These are phyloP conservation scores for Dioscorea cayenensis DNA, from an alignment of 116 monocot genomes.

Conservation along the genomic window DNA sequence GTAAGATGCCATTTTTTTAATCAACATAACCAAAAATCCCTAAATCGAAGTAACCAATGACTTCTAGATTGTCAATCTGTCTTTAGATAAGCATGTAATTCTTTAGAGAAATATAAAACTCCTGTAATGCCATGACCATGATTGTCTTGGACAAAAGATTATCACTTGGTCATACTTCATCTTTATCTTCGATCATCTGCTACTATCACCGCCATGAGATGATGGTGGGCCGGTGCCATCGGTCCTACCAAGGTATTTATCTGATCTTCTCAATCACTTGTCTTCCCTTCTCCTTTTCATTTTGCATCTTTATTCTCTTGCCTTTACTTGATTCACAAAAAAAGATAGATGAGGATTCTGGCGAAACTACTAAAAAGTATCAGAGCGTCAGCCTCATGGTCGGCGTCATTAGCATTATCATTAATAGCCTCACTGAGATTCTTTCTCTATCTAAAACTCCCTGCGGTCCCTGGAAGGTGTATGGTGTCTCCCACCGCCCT, in stretches of 20 bases:
- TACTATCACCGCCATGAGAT: slow-evolving; percentile 33
- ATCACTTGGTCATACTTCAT: too few species aligned
- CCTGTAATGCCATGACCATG: too few species aligned
- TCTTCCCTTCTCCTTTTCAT: neutral
- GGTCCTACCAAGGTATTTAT: slow-evolving; percentile 40
- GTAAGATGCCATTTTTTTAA: too few species aligned
- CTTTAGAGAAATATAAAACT: too few species aligned
- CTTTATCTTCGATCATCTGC: neutral
- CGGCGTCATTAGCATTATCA: slow-evolving; percentile 81
- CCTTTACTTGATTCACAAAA: neutral
- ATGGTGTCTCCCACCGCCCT: slow-evolving; percentile 74
- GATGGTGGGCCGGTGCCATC: slow-evolving; percentile 81
- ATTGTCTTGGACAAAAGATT: too few species aligned
- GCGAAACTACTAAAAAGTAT: slow-evolving; percentile 16
- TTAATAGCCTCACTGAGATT: slow-evolving; percentile 80
- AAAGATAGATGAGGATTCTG: slow-evolving; percentile 14
- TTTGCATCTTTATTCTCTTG: neutral
- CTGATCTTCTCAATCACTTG: neutral
- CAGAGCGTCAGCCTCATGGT: slow-evolving; percentile 62
- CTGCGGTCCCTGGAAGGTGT: slow-evolving; percentile 97
- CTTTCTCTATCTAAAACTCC: slow-evolving; percentile 89
- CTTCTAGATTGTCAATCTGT: too few species aligned
- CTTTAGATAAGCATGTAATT: too few species aligned
- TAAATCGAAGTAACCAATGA: too few species aligned
- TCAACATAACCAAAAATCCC: too few species aligned